These are phyloP conservation scores for thale cress (Arabidopsis thaliana) DNA, from an alignment of 345 rosid species.

Conservation along the genomic window DNA sequence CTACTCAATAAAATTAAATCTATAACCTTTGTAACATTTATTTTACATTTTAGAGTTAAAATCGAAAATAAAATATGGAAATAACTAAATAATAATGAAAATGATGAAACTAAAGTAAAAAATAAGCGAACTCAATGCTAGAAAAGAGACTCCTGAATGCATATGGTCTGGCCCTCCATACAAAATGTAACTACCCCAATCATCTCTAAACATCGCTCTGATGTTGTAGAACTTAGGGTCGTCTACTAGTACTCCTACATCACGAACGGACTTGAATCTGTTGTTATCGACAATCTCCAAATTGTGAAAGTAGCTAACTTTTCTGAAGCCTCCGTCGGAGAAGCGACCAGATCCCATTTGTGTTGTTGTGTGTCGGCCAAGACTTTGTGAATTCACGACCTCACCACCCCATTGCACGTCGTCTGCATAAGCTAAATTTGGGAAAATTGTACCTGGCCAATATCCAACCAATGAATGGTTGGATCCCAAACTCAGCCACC, in stretches of 20 bases:
- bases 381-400: neutral
- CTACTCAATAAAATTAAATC: too few relatives aligned
- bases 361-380: neutral
- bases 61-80: too few relatives aligned
- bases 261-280: too few relatives aligned
- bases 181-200: neutral
- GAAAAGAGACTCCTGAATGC: neutral
- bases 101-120: too few relatives aligned
- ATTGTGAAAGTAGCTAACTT: neutral
- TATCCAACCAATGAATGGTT: neutral
- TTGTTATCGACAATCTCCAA: neutral
- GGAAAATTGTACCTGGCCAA: neutral
- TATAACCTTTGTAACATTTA: too few relatives aligned
- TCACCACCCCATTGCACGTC: constrained; percentile 3
- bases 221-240: neutral
- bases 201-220: neutral
- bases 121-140: too few relatives aligned
- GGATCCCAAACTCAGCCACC: constrained; percentile 7
- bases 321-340: neutral
- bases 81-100: too few relatives aligned
- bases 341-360: constrained; percentile 18
- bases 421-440: neutral
- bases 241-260: too few relatives aligned
- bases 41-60: too few relatives aligned
- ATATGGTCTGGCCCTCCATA: constrained; percentile 4